Conservation (phyloP, 1,139 yeast species). For the Hyphopichia pseudoburtonii region DNA sequence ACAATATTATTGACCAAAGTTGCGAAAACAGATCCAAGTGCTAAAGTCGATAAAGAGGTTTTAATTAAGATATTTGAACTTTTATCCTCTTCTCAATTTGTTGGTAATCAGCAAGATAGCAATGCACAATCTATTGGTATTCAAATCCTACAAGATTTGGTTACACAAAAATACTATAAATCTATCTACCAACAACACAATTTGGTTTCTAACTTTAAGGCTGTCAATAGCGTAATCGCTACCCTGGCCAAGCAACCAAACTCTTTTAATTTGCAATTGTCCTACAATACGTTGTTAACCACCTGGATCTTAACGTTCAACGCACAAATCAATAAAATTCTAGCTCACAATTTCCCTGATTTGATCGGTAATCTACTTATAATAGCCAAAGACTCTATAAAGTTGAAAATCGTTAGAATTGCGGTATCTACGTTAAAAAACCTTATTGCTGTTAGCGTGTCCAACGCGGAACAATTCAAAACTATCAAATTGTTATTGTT, state of each 20-base stretch:
- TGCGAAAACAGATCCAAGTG: constrained; percentile 12
- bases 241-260: constrained; percentile 41
- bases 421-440: constrained; percentile 73
- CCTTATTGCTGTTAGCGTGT: constrained; percentile 40
- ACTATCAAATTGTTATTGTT: constrained; percentile 71
- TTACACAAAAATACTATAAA: constrained; percentile 61
- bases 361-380: constrained; percentile 51
- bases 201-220: constrained; percentile 51
- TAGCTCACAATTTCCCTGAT: constrained; percentile 61
- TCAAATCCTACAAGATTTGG: constrained; percentile 64
- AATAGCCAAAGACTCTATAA: constrained; percentile 72
- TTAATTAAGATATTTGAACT: constrained; percentile 45
- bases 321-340: constrained; percentile 48
- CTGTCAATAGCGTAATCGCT: constrained; percentile 41
- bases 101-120: constrained; percentile 47
- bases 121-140: constrained; percentile 64
- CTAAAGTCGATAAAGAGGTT: constrained; percentile 28
- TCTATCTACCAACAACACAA: constrained; percentile 54
- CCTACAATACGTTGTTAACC: constrained; percentile 73
- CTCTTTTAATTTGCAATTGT: constrained; percentile 73
- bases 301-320: constrained; percentile 87
- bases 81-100: constrained; percentile 37
- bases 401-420: constrained; percentile 86
- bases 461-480: constrained; percentile 35
- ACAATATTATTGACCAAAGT: constrained; percentile 37